Evolutionary conservation across 495 filamentous ascomycete species (phyloP).

Genomic region (Penicillium subrubescens): DNA sequence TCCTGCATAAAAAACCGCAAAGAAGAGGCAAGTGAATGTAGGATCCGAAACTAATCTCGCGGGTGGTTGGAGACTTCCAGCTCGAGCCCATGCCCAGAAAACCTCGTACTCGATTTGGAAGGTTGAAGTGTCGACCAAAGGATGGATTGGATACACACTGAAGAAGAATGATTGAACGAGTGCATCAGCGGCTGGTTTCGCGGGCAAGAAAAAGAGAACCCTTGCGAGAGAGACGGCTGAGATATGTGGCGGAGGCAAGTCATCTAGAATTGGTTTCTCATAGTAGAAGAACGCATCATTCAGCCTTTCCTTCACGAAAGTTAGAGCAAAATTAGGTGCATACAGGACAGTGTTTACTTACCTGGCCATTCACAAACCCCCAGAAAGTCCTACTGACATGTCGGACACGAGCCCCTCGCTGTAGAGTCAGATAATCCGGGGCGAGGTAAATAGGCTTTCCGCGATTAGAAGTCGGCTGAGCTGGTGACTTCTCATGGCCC

Average conservation of each 20-base stretch:
- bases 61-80: conserved; percentile 6
- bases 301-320: conserved; percentile 9
- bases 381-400: conserved; percentile 15
- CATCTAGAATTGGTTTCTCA: conserved; percentile 4
- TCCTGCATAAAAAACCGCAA: conserved; percentile 20
- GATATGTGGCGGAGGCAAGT: conserved; percentile 14
- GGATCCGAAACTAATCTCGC: conserved; percentile 19
- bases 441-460: not conserved
- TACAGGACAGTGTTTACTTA: not conserved
- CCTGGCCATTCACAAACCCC: conserved; percentile 13
- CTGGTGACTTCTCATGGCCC: not conserved
- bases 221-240: conserved; percentile 3
- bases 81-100: conserved; percentile 22
- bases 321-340: not conserved
- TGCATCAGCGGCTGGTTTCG: conserved; percentile 6
- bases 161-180: conserved; percentile 17
- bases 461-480: not conserved
- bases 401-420: not conserved
- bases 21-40: conserved; percentile 23
- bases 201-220: conserved; percentile 5
- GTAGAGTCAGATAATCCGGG: not conserved
- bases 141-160: conserved; percentile 15
- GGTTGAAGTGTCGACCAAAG: conserved; percentile 16
- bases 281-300: conserved; percentile 23
- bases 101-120: conserved; percentile 19